Base-by-base conservation (phyloP, 1,284 basidiomycete species). In the Moesziomyces sp. region DNA sequence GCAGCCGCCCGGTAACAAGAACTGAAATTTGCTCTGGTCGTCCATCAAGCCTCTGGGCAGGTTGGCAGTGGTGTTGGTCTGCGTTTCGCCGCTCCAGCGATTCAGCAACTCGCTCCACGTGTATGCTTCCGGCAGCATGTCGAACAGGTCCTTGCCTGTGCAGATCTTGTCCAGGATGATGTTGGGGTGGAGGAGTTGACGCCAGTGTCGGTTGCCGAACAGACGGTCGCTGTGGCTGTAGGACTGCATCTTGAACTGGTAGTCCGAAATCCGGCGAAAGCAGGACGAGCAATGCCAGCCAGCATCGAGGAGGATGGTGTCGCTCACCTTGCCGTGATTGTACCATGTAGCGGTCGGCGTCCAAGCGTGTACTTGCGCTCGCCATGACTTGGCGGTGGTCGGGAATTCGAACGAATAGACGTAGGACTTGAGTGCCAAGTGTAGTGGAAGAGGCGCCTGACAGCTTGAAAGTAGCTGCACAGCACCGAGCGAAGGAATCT, bases 201-300 rank as follows among this genome's bases (percentile, higher is more conserved):
- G 55, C 60, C 59, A 69, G n/a, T 71, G 54, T 11, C 85, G 77
- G n/a, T 88, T 88, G 34, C 88, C 75, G 16, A 82, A 89, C 23
- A 91, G 87, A 28, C 90, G 87, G 68, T 91, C 90, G 21, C 88
- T 86, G 85, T 91, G 90, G 7, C 89, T 90, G 82, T 89, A 90
- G 1, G 89, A 63, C 87, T 77, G 68, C 89, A 90, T 90, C 84
- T 90, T 90, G 76, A 87, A 85, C 16, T 87, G 82, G 62, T 89
- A 90, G 78, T 91, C 89, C 2, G 86, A 82, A 46, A 91, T 85
- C 13, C 87, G 87, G 52, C 87, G 85, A 86, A 91, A 91, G 84
- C 90, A 91, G 83, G 88, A 90, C 66, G 82, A 81, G 76, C 86
- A 86, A 62, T 86, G 86, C 86, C 86, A 87, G 0, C 86, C 91